Conservation (phyloP, 202 grass and related monocot species). For the Saccharum hybrid region DNA sequence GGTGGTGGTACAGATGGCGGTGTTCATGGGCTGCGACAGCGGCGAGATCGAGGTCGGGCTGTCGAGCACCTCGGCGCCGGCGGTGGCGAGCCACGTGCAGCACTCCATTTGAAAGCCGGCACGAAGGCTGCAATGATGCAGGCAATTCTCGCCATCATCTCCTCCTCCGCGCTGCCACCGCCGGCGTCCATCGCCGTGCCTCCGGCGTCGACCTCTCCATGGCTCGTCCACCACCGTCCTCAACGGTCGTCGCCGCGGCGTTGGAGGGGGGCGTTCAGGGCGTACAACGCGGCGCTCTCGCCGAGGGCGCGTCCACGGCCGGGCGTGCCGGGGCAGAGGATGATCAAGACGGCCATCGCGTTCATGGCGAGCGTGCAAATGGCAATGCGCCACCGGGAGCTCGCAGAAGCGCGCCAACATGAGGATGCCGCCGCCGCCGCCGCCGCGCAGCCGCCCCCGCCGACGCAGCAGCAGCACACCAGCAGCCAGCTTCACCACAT, state of each 20-base stretch:
- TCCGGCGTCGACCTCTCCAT: no score
- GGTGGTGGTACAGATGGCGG: slow-evolving; percentile 55
- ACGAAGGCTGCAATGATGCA: slow-evolving; percentile 36
- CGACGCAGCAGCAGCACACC: slow-evolving; percentile 15
- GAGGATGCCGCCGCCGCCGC: slow-evolving; percentile 3
- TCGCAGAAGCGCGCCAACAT: neutral
- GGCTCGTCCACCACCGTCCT: no score
- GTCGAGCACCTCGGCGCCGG: neutral
- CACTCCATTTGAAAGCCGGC: no score
- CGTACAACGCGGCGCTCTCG: slow-evolving; percentile 59
- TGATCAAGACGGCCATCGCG: slow-evolving; percentile 63
- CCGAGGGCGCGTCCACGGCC: slow-evolving; percentile 26
- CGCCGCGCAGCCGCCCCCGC: neutral
- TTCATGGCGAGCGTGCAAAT: slow-evolving; percentile 48
- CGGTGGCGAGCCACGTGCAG: slow-evolving; percentile 51
- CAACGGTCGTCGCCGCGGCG: no score
- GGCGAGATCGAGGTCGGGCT: slow-evolving; percentile 91
- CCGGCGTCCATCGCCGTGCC: neutral
- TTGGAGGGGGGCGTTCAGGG: slow-evolving; percentile 56
- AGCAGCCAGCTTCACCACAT: slow-evolving; percentile 86
- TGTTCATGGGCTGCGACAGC: slow-evolving; percentile 72
- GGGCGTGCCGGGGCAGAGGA: slow-evolving; percentile 54
- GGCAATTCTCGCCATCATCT: slow-evolving; percentile 70
- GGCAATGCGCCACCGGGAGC: slow-evolving; percentile 35
- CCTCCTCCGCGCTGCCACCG: slow-evolving; percentile 39